Evolutionary conservation across 768 basidiomycete species (phyloP).

Genomic region (Boletales sp.): DNA sequence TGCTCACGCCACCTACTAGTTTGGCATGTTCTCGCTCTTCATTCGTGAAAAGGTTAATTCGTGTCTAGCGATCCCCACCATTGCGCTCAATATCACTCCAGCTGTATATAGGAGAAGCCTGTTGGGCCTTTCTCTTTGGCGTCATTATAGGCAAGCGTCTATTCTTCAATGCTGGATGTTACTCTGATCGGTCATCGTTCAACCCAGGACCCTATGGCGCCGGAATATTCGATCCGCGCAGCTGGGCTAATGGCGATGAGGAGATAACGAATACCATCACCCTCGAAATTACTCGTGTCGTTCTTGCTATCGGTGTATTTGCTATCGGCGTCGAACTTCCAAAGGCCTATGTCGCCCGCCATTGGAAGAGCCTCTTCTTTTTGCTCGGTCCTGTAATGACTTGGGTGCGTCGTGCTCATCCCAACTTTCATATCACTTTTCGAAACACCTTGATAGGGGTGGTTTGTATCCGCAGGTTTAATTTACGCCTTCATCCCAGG

Average conservation of each 20-base stretch:
- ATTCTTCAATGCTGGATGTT: not conserved
- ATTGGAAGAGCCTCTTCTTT: conserved; percentile 88
- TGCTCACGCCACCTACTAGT: conserved; percentile 40
- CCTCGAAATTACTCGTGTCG: conserved; percentile 84
- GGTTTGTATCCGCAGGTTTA: conserved; percentile 89
- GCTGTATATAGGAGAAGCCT: conserved; percentile 95
- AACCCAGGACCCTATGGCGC: conserved; percentile 75
- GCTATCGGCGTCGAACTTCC: conserved; percentile 98
- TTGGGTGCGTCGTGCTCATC: conserved; percentile 53
- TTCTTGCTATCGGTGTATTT: conserved; percentile 95
- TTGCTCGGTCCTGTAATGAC: conserved; percentile 81
- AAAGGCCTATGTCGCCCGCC: conserved; percentile 89
- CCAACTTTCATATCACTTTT: conserved; percentile 3
- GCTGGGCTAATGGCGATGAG: conserved; percentile 57
- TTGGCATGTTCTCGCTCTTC: conserved; percentile 93
- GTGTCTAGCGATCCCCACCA: not conserved
- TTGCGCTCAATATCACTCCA: conserved; percentile 25
- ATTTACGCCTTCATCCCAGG: conserved; percentile 91
- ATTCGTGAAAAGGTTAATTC: conserved; percentile 74
- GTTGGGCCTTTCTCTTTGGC: conserved; percentile 91
- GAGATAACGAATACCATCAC: conserved; percentile 70
- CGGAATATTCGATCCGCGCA: conserved; percentile 75
- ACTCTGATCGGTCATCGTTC: conserved; percentile 2
- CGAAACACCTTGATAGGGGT: conserved; percentile 53
- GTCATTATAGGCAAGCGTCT: conserved; percentile 72